Conservation (phyloP, 148 eudicot species). For the Selenicereus undatus region DNA sequence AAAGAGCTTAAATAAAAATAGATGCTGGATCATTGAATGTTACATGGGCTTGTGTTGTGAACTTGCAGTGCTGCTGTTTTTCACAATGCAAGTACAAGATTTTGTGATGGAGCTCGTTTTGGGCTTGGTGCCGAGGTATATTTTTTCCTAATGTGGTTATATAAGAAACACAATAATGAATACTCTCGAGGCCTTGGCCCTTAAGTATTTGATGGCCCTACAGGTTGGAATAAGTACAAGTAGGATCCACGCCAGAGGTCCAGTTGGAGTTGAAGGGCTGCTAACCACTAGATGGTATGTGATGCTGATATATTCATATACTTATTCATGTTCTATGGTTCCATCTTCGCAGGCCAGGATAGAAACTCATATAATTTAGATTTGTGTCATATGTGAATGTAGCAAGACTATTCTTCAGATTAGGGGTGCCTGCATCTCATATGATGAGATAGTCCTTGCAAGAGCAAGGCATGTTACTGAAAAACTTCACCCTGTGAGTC, state of each 20-base stretch:
- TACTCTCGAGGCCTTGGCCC: not conserved
- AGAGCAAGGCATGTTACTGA: not conserved
- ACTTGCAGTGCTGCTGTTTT: constrained; percentile 93
- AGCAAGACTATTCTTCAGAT: not conserved
- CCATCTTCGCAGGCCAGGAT: not conserved
- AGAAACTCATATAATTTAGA: not conserved
- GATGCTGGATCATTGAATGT: not conserved
- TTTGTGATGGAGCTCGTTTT: constrained; percentile 93
- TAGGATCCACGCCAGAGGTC: constrained; percentile 97
- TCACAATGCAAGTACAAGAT: constrained; percentile 94
- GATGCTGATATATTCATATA: not conserved
- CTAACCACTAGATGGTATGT: constrained; percentile 89
- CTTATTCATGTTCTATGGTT: not conserved
- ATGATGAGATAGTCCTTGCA: not conserved
- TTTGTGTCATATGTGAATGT: not conserved
- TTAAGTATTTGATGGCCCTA: constrained; percentile 12
- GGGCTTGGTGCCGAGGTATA: constrained; percentile 96
- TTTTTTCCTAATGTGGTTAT: not conserved
- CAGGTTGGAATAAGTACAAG: constrained; percentile 99
- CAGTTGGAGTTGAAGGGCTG: constrained; percentile 96
- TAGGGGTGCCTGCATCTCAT: not conserved
- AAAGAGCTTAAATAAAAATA: not conserved
- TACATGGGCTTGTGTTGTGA: constrained; percentile 9
- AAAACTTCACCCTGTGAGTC: not conserved
- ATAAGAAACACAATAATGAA: not conserved